Base-by-base conservation (phyloP, 306 rosid species). In the Prosopis cineraria region DNA sequence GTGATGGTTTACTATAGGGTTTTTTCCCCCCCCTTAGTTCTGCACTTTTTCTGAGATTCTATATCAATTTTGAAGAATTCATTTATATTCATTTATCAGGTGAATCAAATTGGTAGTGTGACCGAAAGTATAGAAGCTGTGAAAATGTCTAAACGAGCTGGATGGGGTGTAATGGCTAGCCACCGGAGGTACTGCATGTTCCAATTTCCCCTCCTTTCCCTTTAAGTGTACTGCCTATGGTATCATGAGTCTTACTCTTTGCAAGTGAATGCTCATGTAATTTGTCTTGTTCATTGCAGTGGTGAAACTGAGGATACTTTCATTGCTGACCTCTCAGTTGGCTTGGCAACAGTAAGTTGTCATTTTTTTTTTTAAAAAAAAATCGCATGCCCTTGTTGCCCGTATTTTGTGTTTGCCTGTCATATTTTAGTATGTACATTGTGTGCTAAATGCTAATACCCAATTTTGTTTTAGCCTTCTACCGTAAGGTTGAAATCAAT, bases 261-360 rank as follows among this genome's bases (percentile, higher is more conserved):
- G 37, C 13, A 11, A 2, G 41, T 62, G 20, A 24, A 43, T 22
- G 5, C 79, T 60, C 56, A 72, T 60, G n/a, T 40, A 77, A 64
- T 77, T 73, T 67, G 19, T 55, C 40, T 76, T 59, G 22, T 69
- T 29, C 31, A 47, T 73, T 88, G 84, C 85, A 96, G 99, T 84
- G 99, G 99, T 74, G 99, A 96, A 84, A 96, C 97, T 3, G 99
- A 96, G 88, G 99, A 96, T 74, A 96, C 99, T 72, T 96, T 96
- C 88, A 96, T 96, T 33, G 99, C 97, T 76, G 98, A 96, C 77
- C 99, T 96, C 76, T 76, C 99, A 37, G 98, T 93, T 4, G 99
- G 99, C 64, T 80, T 96, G 85, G 87, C 98, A 58, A 96, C 99
- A 67, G 99, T 85, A 79, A 85, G 86, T 79, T 66, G 10, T 50